Evolutionary conservation across 768 basidiomycete species (phyloP), one percentile per base, ranked within the genome.

Genomic region (Kwoniella sp.): DNA sequence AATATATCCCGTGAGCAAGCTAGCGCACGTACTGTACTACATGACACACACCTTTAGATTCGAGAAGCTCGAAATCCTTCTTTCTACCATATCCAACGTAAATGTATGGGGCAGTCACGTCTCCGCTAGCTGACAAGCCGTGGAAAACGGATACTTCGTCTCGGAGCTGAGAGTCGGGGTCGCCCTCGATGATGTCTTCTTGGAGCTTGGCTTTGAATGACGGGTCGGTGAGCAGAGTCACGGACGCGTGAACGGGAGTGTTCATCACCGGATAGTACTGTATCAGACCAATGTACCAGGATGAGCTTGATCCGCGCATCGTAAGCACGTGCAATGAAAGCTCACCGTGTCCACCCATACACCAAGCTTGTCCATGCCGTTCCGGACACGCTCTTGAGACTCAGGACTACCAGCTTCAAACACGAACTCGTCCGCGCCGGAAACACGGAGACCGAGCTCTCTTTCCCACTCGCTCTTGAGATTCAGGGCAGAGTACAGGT

Each of bases 191-290:
- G 70, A 89, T 90, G 28, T 86, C 83, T 73, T 92, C 90, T 67
- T 86, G 84, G 1, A 96, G 82, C 69, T 89, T 86, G 22, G 92
- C 92, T 47, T 82, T 83, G 89, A 91, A 90, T 45, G 75, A 73
- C 20, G 71, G 66, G 15, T 84, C 83, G 23, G 83, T 85, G 50
- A 91, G 80, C 23, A 93, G 86, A 54, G 88, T 85, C 12, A 94
- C 81, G 65, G 85, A 85, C 55, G 87, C 86, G 58, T 89, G 86
- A 7, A 89, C 82, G 1, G 91, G 87, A 0, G 86, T 89, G 80
- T 95, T 92, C 82, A 95, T 82, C 47, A 93, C 84, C 1, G 94
- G 93, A 80, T 90, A 95, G 80, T 98, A 96, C 38, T 80, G 63
- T 17, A 9, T 3, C 5, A 45, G 3, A 9, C 41, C 11, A 3